Percentiles rank a stretch among this genome's conserved stretches.
Evolutionary conservation across 192 early-diverging fungal genomes (phyloP).

Genomic region (Cetraspora pellucida): DNA sequence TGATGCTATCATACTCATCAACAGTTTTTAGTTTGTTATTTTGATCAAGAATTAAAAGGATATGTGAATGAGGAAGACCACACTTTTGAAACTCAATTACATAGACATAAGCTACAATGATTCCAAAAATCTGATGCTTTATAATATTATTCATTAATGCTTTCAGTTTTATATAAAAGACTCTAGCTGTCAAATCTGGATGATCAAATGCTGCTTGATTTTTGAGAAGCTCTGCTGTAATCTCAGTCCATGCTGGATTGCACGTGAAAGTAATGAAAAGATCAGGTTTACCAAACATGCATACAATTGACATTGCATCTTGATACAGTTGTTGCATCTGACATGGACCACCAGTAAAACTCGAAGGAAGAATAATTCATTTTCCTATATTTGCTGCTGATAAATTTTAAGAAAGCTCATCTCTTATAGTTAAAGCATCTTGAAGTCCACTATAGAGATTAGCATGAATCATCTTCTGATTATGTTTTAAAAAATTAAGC

Average conservation of each 20-base stretch:
- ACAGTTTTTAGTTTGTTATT: constrained; percentile 27
- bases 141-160: constrained; percentile 26
- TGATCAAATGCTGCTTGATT: constrained; percentile 30
- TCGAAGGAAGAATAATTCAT: background rate
- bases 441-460: too few species aligned
- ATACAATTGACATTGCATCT: constrained; percentile 37
- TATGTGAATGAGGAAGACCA: constrained; percentile 46
- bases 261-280: constrained; percentile 47
- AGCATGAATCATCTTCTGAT: too few species aligned
- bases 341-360: constrained; percentile 35
- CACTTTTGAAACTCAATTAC: constrained; percentile 50
- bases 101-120: constrained; percentile 35
- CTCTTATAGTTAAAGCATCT: too few species aligned
- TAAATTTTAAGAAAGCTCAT: too few species aligned
- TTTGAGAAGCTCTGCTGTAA: constrained; percentile 19
- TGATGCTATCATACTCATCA: constrained; percentile 33
- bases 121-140: constrained; percentile 32
- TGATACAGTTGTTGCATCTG: constrained; percentile 34
- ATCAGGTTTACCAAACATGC: constrained; percentile 40
- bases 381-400: too few species aligned
- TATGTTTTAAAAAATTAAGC: too few species aligned
- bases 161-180: constrained; percentile 38
- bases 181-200: constrained; percentile 31
- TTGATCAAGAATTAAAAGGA: constrained; percentile 38
- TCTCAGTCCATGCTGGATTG: constrained; percentile 36